Base-by-base conservation (phyloP, 2,329 filamentous ascomycete genomes). In the Fusarium sp. region DNA sequence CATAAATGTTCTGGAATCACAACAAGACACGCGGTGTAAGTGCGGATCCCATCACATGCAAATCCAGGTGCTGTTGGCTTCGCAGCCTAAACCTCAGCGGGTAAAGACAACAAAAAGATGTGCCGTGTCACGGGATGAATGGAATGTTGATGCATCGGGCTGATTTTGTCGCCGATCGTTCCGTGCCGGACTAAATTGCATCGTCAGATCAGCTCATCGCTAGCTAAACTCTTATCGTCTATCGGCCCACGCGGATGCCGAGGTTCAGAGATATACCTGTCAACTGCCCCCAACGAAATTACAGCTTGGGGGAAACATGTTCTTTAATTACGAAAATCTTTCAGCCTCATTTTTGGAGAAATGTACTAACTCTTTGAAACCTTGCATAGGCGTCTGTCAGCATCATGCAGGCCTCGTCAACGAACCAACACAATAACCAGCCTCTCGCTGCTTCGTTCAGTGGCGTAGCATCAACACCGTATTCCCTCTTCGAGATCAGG, bases 401-500 rank as follows among this genome's bases (percentile, higher is more conserved):
- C 43, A 50, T 38, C 43, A 73, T 73, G 70, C 61, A 66, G 21
- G n/a, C 59, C 38, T 44, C 49, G 10, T 30, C 46, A 3, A 33
- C 28, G 21, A 53, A 44, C 28, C 11, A 32, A n/a, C 33, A 46
- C 32, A 43, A 44, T 33, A 49, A 37, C 8, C 58, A 50, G 10
- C 40, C 40, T 59, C 35, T 56, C 7, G 52, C 35, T 43, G 52
- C 54, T 12, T 43, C 71, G 6, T 52, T 59, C 15, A 37, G 37
- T 9, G 44, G 57, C 28, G 32, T 59, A 15, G 40, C 59, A 25
- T 59, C 71, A 15, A 37, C 57, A 7, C 35, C 53, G 4, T 73
- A 44, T 38, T 58, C 67, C 9, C 58, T 73, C 18, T 89, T 89
- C 75, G 87, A 89, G 71, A 88, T 89, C 68, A 84, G 88, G 87